Base-by-base conservation (phyloP, 2,329 filamentous ascomycete genomes). In the Waltergamsia citrina region DNA sequence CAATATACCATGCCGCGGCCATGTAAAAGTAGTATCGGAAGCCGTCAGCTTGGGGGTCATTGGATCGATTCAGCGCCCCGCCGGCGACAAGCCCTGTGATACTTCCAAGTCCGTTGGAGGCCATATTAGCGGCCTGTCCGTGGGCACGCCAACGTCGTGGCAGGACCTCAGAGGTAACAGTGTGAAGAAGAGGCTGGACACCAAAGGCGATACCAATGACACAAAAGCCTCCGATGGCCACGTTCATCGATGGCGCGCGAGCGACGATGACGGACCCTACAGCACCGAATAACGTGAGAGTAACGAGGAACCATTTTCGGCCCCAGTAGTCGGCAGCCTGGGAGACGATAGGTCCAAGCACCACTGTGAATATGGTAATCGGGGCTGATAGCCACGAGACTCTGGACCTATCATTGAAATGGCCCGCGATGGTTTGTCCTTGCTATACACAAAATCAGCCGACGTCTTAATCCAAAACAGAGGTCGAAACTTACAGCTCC, bases 221-320 rank as follows among this genome's bases (percentile, higher is more conserved):
- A 14, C 40, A 43, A 39, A 57, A 55, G 7, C 60, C 60, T 9
- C 46, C 53, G 36, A 64, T 60, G 33, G 44, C 49, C 50, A 56
- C 54, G 37, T 44, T 43, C 44, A 61, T 56, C 18, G 41, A 43
- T 16, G 30, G 45, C 4, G 59, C 59, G 6, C 53, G 47, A 15
- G 53, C 43, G 10, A 63, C 50, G n/a, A 63, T 40, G 15, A 62
- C 38, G 7, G 43, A 52, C 2, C 60, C 59, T 3, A 56, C 35
- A 14, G 44, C 50, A 14, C 59, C 59, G 24, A 49, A 46, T 10
- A 50, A 19, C 2, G 50, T 59, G 8, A 53, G 45, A 15, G 50
- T 32, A 18, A 63, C 46, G n/a, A 65, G 50, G 35, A 62, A 55
- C 52, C 51, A 58, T 44, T 52, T 54, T 7, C 59, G 51, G n/a